phyloP scores from a whole-genome alignment of 2,329 filamentous ascomycete genomes.

The Penicillium sp. region DNA sequence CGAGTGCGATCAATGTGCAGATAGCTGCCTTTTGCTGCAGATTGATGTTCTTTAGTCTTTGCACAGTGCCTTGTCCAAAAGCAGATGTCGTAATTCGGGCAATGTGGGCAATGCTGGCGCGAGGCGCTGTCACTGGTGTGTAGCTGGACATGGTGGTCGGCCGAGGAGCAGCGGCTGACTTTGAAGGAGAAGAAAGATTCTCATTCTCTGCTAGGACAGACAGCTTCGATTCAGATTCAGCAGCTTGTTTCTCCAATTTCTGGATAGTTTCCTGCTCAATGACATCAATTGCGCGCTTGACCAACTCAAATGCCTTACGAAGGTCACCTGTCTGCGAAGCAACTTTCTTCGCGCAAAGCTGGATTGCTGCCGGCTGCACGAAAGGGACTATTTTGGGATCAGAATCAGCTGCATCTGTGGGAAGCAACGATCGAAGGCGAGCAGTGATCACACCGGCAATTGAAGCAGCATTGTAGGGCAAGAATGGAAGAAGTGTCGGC shows the following conservation, averaged over 20 bases:
- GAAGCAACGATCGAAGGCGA: slow-evolving; percentile 74
- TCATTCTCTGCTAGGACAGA: slow-evolving; percentile 78
- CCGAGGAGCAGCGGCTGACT: slow-evolving; percentile 35
- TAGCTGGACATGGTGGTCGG: slow-evolving; percentile 50
- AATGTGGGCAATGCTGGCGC: slow-evolving; percentile 85
- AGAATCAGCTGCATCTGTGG: slow-evolving; percentile 37
- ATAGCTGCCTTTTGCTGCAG: slow-evolving; percentile 95
- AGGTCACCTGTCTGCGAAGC: slow-evolving; percentile 91
- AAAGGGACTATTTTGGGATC: slow-evolving; percentile 72
- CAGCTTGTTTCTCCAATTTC: slow-evolving; percentile 64
- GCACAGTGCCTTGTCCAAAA: slow-evolving; percentile 84
- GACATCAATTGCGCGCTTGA: slow-evolving; percentile 82
- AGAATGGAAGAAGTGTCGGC: slow-evolving; percentile 83
- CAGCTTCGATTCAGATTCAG: slow-evolving; percentile 57
- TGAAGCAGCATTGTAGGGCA: slow-evolving; percentile 85
- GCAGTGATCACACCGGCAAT: slow-evolving; percentile 84
- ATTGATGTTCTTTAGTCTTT: slow-evolving; percentile 83
- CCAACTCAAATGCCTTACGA: slow-evolving; percentile 93
- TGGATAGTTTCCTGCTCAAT: slow-evolving; percentile 80
- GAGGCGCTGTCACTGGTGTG: slow-evolving; percentile 78
- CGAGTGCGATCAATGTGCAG: slow-evolving; percentile 83
- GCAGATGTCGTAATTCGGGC: slow-evolving; percentile 87
- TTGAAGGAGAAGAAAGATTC: slow-evolving; percentile 63
- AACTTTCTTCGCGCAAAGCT: slow-evolving; percentile 92
- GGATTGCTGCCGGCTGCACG: slow-evolving; percentile 88